phyloP scores from a whole-genome alignment of 2,329 filamentous ascomycete genomes.

The Domatiomyces globalis region DNA sequence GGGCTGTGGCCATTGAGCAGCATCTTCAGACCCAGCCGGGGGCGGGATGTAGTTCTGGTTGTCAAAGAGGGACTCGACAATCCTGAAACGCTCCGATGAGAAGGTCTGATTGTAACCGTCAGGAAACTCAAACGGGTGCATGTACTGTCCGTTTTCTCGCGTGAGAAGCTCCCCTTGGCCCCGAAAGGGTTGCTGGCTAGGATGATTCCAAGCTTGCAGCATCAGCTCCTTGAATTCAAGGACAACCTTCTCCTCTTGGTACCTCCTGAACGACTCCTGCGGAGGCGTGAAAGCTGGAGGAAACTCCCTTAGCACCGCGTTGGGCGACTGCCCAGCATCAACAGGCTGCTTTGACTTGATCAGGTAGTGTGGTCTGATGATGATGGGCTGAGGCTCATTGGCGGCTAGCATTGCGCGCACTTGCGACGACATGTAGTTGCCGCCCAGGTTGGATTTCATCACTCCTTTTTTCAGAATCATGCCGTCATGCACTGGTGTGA shows the following conservation, averaged over 20 bases:
- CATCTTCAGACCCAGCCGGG: conserved; percentile 25
- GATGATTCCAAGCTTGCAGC: conserved; percentile 70
- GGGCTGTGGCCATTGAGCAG: conserved; percentile 32
- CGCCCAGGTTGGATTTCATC: conserved; percentile 70
- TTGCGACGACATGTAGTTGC: conserved; percentile 80
- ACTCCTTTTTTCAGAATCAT: conserved; percentile 85
- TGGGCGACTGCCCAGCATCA: conserved; percentile 66
- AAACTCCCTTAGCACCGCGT: conserved; percentile 62
- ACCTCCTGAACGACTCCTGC: conserved; percentile 57
- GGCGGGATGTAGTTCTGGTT: conserved; percentile 55
- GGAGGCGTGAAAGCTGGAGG: conserved; percentile 42
- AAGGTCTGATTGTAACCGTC: conserved; percentile 95
- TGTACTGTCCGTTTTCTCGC: conserved; percentile 56
- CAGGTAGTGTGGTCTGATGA: conserved; percentile 72
- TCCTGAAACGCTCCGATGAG: conserved; percentile 70
- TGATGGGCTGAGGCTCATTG: conserved; percentile 52
- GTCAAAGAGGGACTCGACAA: conserved; percentile 84
- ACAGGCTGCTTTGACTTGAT: conserved; percentile 78
- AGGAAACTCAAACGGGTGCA: conserved; percentile 83
- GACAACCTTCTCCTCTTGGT: conserved; percentile 84
- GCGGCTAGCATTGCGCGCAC: conserved; percentile 65
- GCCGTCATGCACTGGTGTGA: conserved; percentile 86
- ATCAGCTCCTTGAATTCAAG: conserved; percentile 97
- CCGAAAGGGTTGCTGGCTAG: conserved; percentile 10
- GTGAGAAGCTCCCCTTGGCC: conserved; percentile 35